Base-by-base conservation (phyloP, 129 eudicot genomes). In the Mikania micrantha region DNA sequence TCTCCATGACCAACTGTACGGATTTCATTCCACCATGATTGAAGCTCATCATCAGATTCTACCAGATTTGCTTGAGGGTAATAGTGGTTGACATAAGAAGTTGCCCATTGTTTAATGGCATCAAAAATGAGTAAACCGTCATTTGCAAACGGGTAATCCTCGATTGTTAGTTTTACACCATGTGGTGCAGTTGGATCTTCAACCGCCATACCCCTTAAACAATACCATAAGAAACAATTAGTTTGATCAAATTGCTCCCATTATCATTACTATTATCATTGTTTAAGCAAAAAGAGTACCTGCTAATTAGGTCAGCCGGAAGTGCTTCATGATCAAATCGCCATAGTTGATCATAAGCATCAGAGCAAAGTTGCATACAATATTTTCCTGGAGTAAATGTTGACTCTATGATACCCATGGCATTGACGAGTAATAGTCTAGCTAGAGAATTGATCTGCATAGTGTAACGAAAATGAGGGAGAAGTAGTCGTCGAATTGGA, bases 361-460 rank as follows among this genome's bases (percentile, higher is more conserved):
- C 85, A 22, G 95, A 84, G 76, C 87, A 69, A n/a, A 90, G 41
- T 77, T 87, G 89, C 74, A 84, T 70, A 36, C 81, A 75, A 25
- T 90, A 90, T 70, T 80, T 87, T 27, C 77, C 76, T 7, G 89
- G 85, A 36, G 91, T 58, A 58, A 90, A 90, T 11, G 82, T 5
- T 0, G 45, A 19, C 87, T 90, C 97, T 20, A 87, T 90, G 34
- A 76, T 74, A 21, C 97, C 95, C 13, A 16, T 17, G 0, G 79
- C 89, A 47, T 82, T 87, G 25, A 90, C 68, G 16, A 90, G 88
- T 34, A 71, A 40, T 22, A 74, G 39, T 47, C 97, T 74, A 60
- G 91, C 95, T 39, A 87, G 66, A 29, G 91, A 80, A 48, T 90
- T 90, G 40, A 90, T 90, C 74, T 84, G 84, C 97, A 90, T 90